phyloP scores from a whole-genome alignment of 495 filamentous ascomycete species.

The Hypoxylon crocopeplum region DNA sequence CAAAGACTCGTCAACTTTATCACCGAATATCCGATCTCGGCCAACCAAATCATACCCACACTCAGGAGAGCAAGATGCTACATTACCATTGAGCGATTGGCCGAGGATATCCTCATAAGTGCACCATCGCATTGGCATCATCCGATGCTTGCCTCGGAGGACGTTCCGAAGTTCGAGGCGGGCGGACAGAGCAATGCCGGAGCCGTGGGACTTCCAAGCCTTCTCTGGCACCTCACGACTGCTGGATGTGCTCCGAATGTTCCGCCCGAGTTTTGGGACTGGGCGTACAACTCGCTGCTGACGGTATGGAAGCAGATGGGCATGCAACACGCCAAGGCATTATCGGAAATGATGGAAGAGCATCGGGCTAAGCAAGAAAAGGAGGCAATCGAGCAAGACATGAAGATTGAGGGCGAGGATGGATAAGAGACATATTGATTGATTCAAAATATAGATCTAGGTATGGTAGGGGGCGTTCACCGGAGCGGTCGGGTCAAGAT shows the following conservation, averaged over 20 bases:
- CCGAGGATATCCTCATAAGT: conserved; percentile 51
- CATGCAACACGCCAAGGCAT: conserved; percentile 50
- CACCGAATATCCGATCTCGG: conserved; percentile 43
- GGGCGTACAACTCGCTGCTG: conserved; percentile 47
- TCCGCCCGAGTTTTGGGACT: conserved; percentile 43
- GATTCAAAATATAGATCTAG: not conserved
- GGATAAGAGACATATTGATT: conserved; percentile 5
- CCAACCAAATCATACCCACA: conserved; percentile 43
- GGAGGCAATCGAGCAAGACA: conserved; percentile 1
- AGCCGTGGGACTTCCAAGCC: conserved; percentile 49
- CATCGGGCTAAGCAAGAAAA: conserved; percentile 28
- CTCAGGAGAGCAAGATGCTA: conserved; percentile 44
- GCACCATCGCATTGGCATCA: conserved; percentile 56
- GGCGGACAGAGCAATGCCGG: conserved; percentile 49
- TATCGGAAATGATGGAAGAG: conserved; percentile 45
- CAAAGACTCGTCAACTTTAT: conserved; percentile 55
- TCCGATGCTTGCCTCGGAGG: conserved; percentile 39
- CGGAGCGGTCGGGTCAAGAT: conserved; percentile 12
- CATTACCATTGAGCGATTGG: conserved; percentile 39
- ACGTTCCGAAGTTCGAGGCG: conserved; percentile 41
- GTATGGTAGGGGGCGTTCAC: conserved; percentile 17
- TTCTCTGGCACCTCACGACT: conserved; percentile 50
- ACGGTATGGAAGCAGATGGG: conserved; percentile 53
- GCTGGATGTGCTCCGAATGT: conserved; percentile 53
- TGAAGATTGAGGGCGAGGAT: conserved; percentile 13